These are phyloP conservation scores for Polygonum maritimum DNA, from an alignment of 148 eudicot species.

Conservation along the genomic window DNA sequence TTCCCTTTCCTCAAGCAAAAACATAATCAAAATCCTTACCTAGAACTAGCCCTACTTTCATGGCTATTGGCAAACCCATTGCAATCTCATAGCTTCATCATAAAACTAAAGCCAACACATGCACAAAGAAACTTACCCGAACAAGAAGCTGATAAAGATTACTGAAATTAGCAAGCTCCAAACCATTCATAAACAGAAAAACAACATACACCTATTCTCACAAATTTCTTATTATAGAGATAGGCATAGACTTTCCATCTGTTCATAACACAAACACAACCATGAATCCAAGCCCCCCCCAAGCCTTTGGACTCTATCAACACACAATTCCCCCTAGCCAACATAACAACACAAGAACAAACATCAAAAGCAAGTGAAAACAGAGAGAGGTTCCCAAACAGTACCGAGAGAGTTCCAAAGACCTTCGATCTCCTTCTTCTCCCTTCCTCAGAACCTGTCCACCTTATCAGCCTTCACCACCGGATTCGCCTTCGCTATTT, in stretches of 20 bases:
- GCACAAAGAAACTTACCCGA: not conserved
- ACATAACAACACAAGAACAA: too few species aligned
- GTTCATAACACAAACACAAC: conserved; percentile 2
- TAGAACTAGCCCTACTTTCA: not conserved
- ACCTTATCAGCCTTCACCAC: conserved; percentile 50
- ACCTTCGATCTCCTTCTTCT: not conserved
- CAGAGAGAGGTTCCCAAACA: not conserved
- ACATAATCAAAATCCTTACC: not conserved
- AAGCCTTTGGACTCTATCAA: not conserved
- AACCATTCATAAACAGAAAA: not conserved
- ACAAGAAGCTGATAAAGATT: not conserved
- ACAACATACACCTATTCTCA: not conserved
- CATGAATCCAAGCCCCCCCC: not conserved
- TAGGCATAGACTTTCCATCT: conserved; percentile 6
- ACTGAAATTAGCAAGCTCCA: not conserved
- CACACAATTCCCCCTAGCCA: not conserved
- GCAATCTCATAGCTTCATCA: not conserved
- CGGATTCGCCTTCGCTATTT: conserved; percentile 41
- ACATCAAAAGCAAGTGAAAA: not conserved
- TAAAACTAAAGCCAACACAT: not conserved
- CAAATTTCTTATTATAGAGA: conserved; percentile 7
- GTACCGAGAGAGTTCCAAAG: conserved; percentile 8
- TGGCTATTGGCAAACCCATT: not conserved
- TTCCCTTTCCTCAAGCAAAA: not conserved
- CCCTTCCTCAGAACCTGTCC: conserved; percentile 26